Conservation (phyloP, 176 grass and related monocot species). For the Phyllostachys edulis region DNA sequence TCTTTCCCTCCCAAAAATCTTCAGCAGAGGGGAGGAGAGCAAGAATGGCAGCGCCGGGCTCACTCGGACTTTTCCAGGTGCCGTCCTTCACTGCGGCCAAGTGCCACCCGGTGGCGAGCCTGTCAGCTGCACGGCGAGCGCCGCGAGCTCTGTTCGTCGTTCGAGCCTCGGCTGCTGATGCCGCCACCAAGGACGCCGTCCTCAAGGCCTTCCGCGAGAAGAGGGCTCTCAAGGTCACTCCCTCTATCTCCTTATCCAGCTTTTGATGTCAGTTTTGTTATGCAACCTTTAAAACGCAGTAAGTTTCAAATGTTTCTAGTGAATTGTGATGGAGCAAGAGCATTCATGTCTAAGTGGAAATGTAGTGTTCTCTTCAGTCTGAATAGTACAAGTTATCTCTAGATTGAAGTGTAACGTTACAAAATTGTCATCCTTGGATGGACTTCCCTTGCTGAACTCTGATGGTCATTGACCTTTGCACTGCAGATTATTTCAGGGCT, state of each 20-base stretch:
- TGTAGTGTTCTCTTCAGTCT: conserved; percentile 9
- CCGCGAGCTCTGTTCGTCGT: conserved; percentile 44
- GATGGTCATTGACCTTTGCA: neutral
- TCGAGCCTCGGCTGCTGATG: conserved; percentile 47
- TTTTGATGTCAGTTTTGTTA: neutral
- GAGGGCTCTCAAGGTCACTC: conserved; percentile 77
- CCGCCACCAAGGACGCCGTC: conserved; percentile 54
- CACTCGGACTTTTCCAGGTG: conserved; percentile 45
- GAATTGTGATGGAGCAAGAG: neutral
- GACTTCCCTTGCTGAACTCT: neutral
- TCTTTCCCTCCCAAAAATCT: conserved; percentile 20
- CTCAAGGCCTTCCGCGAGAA: conserved; percentile 63
- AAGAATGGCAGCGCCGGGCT: conserved; percentile 44
- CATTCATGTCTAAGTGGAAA: conserved; percentile 10
- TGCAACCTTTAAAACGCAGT: neutral
- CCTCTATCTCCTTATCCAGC: neutral
- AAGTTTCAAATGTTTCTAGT: conserved; percentile 6
- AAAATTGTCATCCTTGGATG: neutral
- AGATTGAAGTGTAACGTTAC: conserved; percentile 5
- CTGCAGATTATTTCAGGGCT: conserved; percentile 91
- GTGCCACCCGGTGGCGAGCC: neutral
- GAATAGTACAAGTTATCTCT: neutral
- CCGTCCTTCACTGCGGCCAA: conserved; percentile 33
- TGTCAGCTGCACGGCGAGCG: conserved; percentile 2
- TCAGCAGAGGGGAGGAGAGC: neutral